Conservation (phyloP, 305 asterid species). For the Fraxinus velutina region DNA sequence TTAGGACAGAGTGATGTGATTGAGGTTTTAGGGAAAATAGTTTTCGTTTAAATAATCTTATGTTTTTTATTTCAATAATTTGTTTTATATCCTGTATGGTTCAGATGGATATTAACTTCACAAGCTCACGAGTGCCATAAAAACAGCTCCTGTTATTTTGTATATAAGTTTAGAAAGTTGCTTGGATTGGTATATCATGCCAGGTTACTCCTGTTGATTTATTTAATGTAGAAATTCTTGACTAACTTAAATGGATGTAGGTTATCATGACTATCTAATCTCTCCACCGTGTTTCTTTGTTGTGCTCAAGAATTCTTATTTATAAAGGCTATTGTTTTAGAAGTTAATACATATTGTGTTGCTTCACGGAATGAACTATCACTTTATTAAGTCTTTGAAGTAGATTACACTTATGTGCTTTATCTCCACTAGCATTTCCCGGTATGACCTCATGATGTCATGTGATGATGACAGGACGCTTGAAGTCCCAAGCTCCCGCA, state of each 20-base stretch:
- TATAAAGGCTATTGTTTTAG: background rate
- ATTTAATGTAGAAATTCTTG: constrained; percentile 4
- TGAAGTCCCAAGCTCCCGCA: constrained; percentile 92
- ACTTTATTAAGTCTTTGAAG: constrained; percentile 8
- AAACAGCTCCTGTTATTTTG: background rate
- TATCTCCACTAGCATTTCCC: constrained; percentile 6
- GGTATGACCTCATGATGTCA: constrained; percentile 28
- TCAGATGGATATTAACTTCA: background rate
- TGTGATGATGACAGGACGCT: constrained; percentile 62
- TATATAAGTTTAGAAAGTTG: constrained; percentile 10
- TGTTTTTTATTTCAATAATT: background rate
- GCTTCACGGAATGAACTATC: constrained; percentile 9
- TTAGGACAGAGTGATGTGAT: background rate
- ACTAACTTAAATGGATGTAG: constrained; percentile 8
- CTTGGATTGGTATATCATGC: constrained; percentile 8
- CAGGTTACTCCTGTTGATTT: constrained; percentile 3
- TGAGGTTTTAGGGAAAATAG: constrained; percentile 17
- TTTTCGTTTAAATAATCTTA: background rate
- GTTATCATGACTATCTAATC: background rate
- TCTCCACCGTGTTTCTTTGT: background rate
- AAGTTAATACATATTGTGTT: background rate
- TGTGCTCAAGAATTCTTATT: constrained; percentile 2
- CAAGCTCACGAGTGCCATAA: background rate
- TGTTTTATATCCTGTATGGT: background rate
- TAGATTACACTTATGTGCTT: constrained; percentile 7